These are phyloP conservation scores for Suillus occidentalis DNA, from an alignment of 768 basidiomycete genomes.

Conservation along the genomic window DNA sequence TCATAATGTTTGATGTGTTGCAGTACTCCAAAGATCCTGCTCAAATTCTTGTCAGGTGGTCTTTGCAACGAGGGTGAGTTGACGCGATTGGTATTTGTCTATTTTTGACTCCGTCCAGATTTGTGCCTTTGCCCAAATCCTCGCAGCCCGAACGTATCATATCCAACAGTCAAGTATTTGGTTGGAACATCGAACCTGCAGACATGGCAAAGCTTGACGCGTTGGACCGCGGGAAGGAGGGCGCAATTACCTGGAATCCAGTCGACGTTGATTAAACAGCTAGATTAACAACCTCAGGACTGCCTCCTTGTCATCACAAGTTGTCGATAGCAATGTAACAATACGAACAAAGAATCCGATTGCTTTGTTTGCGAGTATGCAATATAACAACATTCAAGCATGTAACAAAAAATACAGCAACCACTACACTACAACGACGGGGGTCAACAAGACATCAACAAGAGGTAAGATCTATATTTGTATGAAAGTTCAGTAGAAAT, in stretches of 20 bases:
- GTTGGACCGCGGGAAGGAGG: conserved; percentile 45
- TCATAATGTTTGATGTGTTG: not conserved
- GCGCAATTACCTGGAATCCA: conserved; percentile 51
- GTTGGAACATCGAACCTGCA: conserved; percentile 41
- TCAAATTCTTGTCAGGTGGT: conserved; percentile 86
- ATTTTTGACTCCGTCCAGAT: conserved; percentile 25
- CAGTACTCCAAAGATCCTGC: conserved; percentile 60
- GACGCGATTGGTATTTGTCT: not conserved
- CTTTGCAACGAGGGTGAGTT: conserved; percentile 69
- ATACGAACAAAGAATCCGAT: not conserved
- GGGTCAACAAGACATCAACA: not conserved
- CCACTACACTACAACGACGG: no score
- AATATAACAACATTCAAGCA: not conserved
- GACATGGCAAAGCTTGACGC: conserved; percentile 46
- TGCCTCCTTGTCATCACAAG: not conserved
- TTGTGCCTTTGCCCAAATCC: conserved; percentile 51
- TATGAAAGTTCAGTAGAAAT: not conserved
- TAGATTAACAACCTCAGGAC: not conserved
- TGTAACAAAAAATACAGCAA: not conserved
- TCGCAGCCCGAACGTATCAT: conserved; percentile 42
- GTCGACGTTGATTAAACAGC: conserved; percentile 26
- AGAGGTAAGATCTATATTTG: not conserved
- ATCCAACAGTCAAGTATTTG: conserved; percentile 45
- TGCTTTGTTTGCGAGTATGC: not conserved
- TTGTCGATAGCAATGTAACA: not conserved